phyloP scores from a whole-genome alignment of 345 rosid genomes.

The Gossypium bickii region DNA sequence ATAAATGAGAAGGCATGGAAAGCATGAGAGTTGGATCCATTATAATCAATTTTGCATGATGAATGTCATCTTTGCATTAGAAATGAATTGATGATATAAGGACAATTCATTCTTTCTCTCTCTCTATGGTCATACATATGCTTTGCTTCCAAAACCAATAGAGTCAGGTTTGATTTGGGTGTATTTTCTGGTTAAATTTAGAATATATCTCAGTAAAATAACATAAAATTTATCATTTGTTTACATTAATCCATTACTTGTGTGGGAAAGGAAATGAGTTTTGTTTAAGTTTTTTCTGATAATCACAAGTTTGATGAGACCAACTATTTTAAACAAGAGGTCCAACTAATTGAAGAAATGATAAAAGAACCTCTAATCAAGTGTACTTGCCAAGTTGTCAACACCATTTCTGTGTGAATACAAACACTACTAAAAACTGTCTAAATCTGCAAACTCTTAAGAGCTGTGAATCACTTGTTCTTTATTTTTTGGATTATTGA shows the following conservation, averaged over 20 bases:
- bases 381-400: conserved; percentile 13
- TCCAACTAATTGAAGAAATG: conserved; percentile 14
- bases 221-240: conserved; percentile 2
- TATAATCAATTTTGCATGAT: conserved; percentile 35
- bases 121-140: not conserved
- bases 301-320: conserved; percentile 33
- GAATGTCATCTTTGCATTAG: conserved; percentile 25
- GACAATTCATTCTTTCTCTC: conserved; percentile 10
- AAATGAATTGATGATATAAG: not conserved
- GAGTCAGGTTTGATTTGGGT: conserved; percentile 45
- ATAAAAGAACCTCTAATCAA: conserved; percentile 1
- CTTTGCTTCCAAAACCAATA: conserved; percentile 26
- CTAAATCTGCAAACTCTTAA: not conserved
- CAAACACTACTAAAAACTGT: not conserved
- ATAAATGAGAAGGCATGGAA: conserved; percentile 36
- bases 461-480: not conserved
- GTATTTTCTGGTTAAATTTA: conserved; percentile 31
- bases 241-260: conserved; percentile 22
- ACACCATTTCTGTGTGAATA: conserved; percentile 18
- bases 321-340: conserved; percentile 27
- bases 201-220: conserved; percentile 23
- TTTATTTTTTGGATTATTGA: not conserved
- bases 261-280: conserved; percentile 34
- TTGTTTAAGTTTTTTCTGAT: conserved; percentile 16
- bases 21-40: conserved; percentile 35